These are phyloP conservation scores for Apiospora malaysiana DNA, from an alignment of 2,329 filamentous ascomycete species.

Conservation along the genomic window DNA sequence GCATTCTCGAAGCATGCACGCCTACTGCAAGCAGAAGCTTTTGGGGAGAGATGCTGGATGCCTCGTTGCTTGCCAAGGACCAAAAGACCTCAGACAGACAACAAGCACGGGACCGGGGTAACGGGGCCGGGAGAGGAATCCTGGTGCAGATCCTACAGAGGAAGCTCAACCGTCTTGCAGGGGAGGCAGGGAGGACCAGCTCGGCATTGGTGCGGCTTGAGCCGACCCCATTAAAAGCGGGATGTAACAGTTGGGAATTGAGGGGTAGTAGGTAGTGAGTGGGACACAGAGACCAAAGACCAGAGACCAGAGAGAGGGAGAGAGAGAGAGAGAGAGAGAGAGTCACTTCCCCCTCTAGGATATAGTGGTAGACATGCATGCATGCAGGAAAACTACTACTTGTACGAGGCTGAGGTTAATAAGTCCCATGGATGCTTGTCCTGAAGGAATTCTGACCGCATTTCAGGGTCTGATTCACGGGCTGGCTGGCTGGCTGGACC, in stretches of 20 bases:
- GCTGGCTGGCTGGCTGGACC: background rate
- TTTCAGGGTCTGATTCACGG: conserved; percentile 9
- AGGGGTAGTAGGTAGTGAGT: background rate
- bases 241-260: conserved; percentile 12
- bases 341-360: background rate
- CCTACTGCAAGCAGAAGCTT: no score
- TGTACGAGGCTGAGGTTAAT: background rate
- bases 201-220: conserved; percentile 9
- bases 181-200: background rate
- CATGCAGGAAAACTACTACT: background rate
- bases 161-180: conserved; percentile 3
- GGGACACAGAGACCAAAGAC: no score
- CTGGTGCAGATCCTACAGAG: conserved; percentile 7
- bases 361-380: background rate
- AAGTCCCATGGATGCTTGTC: background rate
- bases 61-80: background rate
- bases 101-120: background rate
- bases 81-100: background rate
- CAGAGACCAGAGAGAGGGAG: no score
- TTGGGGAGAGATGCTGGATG: no score
- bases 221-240: conserved; percentile 12
- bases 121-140: background rate
- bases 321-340: background rate
- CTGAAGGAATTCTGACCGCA: background rate
- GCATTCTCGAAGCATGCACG: background rate